Base-by-base conservation (phyloP, 495 filamentous ascomycete species). In the Friedmanniomyces simplex region DNA sequence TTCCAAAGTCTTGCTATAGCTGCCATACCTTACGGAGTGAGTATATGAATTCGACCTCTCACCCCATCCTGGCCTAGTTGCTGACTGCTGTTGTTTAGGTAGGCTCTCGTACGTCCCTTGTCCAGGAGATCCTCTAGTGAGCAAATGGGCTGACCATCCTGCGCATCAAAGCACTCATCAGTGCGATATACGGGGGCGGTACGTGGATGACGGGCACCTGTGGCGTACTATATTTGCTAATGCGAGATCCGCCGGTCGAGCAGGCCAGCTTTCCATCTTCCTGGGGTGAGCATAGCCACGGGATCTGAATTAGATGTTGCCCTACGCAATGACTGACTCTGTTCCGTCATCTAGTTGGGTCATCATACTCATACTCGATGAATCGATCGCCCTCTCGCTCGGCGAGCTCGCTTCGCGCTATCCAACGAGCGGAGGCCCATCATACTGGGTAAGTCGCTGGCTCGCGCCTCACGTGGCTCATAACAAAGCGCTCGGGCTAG, bases 1-100 rank as follows among this genome's bases (percentile, higher is more conserved):
- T 58, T 58, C 37, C 56, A 58, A 24, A 53, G 28, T 10, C 30
- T 58, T 6, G 56, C 56, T 16, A 58, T 58, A 7, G 56, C 56
- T 1, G 56, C 56, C n/a, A 53, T 58, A 25, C 49, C 56, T 1
- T 58, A 58, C 30, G 56, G 56, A 14, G 42, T 57, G 14, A 32
- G 56, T 43, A 43, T 5, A 43, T 16, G 14, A 16, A 32, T 32
- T 3, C 3, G 39, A 43, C 14, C 39, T 37, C 8, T 16, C 16
- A 37, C 34, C 16, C 34, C 16, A 13, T n/a, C 14, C 3, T 13
- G 14, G 5, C 5, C 5, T 43, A 3, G 3, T 43, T 32, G 28
- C 10, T 32, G 28, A 32, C 28, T 10, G 28, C n/a, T 32, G 28
- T n/a, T 43, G 4, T 16, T 16, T 13, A 43, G 39, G 14, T 43